Percentiles rank a stretch among this genome's conserved stretches.
These are phyloP conservation scores for Boletus barrowsii DNA, from an alignment of 768 basidiomycete species.

Conservation along the genomic window DNA sequence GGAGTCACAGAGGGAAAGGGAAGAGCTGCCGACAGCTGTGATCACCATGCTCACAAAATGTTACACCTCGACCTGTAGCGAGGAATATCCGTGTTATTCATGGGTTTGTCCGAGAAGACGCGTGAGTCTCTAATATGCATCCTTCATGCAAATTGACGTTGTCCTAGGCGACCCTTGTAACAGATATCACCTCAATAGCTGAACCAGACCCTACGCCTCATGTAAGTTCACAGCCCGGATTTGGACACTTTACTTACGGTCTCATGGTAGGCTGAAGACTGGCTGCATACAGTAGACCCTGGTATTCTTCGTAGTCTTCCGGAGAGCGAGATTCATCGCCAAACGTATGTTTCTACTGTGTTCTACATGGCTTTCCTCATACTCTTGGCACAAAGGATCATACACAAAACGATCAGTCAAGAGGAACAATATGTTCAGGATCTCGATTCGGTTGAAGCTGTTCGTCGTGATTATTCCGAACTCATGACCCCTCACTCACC, in stretches of 20 bases:
- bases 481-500: slow-evolving; percentile 33
- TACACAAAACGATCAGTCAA: slow-evolving; percentile 83
- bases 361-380: background rate
- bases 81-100: slow-evolving; percentile 78
- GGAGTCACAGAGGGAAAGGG: slow-evolving; percentile 57
- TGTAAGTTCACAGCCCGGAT: slow-evolving; percentile 34
- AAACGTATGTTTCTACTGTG: slow-evolving; percentile 45
- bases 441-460: slow-evolving; percentile 75
- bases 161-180: slow-evolving; percentile 22
- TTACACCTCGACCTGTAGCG: slow-evolving; percentile 83
- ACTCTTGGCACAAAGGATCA: slow-evolving; percentile 42
- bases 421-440: slow-evolving; percentile 91
- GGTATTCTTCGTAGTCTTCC: slow-evolving; percentile 55
- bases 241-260: background rate
- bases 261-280: slow-evolving; percentile 39
- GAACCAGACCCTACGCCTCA: slow-evolving; percentile 30
- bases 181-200: slow-evolving; percentile 17
- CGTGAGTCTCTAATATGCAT: slow-evolving; percentile 36
- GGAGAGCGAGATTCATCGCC: slow-evolving; percentile 75
- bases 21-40: slow-evolving; percentile 84
- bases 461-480: slow-evolving; percentile 31
- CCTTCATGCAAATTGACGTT: slow-evolving; percentile 9
- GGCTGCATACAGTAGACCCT: slow-evolving; percentile 51
- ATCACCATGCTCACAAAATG: slow-evolving; percentile 88
- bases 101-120: slow-evolving; percentile 69